phyloP scores from a whole-genome alignment of 495 filamentous ascomycete genomes.

The Hypoxylon cercidicola region DNA sequence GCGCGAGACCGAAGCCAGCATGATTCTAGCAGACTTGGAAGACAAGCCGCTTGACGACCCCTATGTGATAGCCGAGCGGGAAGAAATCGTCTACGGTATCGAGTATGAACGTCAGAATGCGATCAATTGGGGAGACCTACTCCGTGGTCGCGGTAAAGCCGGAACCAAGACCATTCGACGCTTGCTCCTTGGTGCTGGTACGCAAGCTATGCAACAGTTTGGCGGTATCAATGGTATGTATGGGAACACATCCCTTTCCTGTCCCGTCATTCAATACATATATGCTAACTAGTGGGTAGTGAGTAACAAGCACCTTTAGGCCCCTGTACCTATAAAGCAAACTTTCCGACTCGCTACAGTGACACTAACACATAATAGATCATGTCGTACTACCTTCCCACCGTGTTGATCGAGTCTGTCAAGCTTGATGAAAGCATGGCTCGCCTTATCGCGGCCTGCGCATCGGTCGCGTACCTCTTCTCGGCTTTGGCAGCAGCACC shows the following conservation, averaged over 20 bases:
- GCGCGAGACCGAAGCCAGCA: slow-evolving; percentile 47
- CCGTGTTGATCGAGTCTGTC: slow-evolving; percentile 56
- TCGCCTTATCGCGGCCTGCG: slow-evolving; percentile 47
- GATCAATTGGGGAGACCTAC: slow-evolving; percentile 40
- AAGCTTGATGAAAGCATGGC: slow-evolving; percentile 47
- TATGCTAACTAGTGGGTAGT: too few species aligned
- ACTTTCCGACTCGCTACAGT: slow-evolving; percentile 23
- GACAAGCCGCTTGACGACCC: slow-evolving; percentile 43
- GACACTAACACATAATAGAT: slow-evolving; percentile 37
- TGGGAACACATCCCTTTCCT: too few species aligned
- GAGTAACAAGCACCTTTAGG: slow-evolving; percentile 36
- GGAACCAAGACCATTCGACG: slow-evolving; percentile 51
- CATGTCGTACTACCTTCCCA: slow-evolving; percentile 57
- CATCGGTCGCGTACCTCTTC: slow-evolving; percentile 49
- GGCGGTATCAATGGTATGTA: slow-evolving; percentile 49
- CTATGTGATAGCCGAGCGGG: slow-evolving; percentile 40
- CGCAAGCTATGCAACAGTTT: slow-evolving; percentile 55
- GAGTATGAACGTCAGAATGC: slow-evolving; percentile 45
- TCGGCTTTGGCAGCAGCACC: slow-evolving; percentile 61
- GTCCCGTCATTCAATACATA: too few species aligned
- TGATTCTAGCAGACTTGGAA: slow-evolving; percentile 50
- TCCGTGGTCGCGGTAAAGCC: slow-evolving; percentile 34
- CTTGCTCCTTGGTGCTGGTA: slow-evolving; percentile 47
- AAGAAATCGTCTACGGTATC: slow-evolving; percentile 42
- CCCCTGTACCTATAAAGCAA: too few species aligned